Evolutionary conservation across 1,139 yeast species (phyloP), one percentile per base, ranked within the genome.

Genomic region (Kluyveromyces marxianus): DNA sequence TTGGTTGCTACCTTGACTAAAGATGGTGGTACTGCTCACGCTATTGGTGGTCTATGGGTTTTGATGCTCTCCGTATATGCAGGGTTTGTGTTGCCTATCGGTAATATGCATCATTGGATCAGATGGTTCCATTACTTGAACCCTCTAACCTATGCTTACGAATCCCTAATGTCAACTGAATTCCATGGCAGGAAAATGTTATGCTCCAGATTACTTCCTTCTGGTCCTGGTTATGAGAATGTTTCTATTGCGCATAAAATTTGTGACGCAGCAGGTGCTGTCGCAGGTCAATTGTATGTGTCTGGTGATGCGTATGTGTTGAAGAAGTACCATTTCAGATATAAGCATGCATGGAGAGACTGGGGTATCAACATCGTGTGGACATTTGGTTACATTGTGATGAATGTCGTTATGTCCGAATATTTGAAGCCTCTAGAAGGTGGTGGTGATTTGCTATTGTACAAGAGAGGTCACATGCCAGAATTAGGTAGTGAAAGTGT

Each of bases 341-440:
- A 72, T 57, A 57, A 61, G 25, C 84, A 81, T 54, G 76, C 76
- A 41, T 81, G 88, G 87, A 74, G 85, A 64, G 77, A 80, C 58
- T 69, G 82, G 65, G 87, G 85, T 57, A 71, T 80, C 45, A 64
- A 76, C 45, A 59, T 79, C 52, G 83, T 74, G 32, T 79, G 78
- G 70, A 71, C 77, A 50, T 62, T 72, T 36, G 76, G 74, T 53
- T 78, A 78, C 56, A 59, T 72, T 49, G 60, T 63, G 6, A 48
- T 75, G 30, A 72, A 75, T 52, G 72, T 74, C 43, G 42, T 75
- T 26, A 70, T 76, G 43, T 70, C 77, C 49, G 85, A 79, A 59
- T 70, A 60, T 51, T 61, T 76, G 51, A 72, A 74, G 51, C 79
- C 77, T 10, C 68, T 75, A 31, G 69, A 67, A 51, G 74, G 77